Conservation (phyloP, 2,329 filamentous ascomycete species). For the Ceratocystis destructans region DNA sequence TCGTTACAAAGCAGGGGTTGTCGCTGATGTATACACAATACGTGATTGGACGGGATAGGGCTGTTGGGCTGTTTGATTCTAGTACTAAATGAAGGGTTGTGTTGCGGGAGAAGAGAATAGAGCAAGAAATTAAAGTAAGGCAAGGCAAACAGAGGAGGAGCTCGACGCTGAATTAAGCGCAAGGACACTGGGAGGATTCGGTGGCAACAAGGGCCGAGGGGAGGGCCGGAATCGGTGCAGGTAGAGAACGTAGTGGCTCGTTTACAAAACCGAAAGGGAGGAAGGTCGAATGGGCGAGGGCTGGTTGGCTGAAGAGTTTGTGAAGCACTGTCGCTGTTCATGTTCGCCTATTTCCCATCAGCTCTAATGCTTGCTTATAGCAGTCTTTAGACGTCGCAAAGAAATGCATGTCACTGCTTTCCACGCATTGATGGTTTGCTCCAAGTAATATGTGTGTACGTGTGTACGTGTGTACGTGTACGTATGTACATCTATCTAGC, state of each 20-base stretch:
- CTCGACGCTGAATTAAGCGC: neutral
- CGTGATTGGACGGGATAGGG: constrained; percentile 8
- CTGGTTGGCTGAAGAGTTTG: neutral
- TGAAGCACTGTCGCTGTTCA: neutral
- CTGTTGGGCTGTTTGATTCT: neutral
- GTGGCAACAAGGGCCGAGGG: constrained; percentile 5
- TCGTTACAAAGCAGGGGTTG: neutral
- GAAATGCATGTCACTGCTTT: neutral
- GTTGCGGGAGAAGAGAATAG: neutral
- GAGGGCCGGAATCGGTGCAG: constrained; percentile 2
- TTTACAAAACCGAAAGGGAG: neutral
- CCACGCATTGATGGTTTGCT: neutral
- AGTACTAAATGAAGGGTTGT: neutral
- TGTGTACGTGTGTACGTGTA: neutral
- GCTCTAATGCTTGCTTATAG: neutral
- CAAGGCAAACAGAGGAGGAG: neutral
- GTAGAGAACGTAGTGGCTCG: neutral
- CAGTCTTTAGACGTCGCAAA: neutral
- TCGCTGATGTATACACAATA: constrained; percentile 10
- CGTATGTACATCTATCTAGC: neutral
- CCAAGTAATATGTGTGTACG: neutral
- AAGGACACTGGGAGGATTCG: constrained; percentile 1
- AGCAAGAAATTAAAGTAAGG: neutral
- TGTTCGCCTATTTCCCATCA: neutral
- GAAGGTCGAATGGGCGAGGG: neutral